A percentile compares a stretch with the other conserved stretches of the same genome.
Evolutionary conservation across 768 basidiomycete species (phyloP).

Genomic region (Boletus pseudopeckii): DNA sequence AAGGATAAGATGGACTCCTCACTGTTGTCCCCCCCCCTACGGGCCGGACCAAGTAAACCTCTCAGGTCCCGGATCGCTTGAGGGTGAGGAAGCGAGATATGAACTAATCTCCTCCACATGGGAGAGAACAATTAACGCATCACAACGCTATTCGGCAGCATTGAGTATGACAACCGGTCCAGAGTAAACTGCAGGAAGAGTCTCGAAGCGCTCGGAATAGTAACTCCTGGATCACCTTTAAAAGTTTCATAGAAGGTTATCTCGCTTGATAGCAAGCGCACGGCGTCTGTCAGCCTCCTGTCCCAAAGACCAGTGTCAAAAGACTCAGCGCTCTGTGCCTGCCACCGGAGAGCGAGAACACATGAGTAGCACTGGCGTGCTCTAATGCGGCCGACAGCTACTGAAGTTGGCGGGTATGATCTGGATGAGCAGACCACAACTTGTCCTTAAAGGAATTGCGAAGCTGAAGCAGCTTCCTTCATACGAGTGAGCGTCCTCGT

Average conservation of each 20-base stretch:
- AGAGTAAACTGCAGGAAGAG: background rate
- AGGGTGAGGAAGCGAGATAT: background rate
- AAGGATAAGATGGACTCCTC: background rate
- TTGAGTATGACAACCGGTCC: background rate
- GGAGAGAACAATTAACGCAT: background rate
- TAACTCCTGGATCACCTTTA: background rate
- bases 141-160: background rate
- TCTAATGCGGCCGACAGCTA: background rate
- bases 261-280: background rate
- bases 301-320: too few relatives aligned
- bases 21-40: too few relatives aligned
- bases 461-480: slow-evolving; percentile 7
- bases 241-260: background rate
- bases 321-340: too few relatives aligned
- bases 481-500: slow-evolving; percentile 4
- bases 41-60: background rate
- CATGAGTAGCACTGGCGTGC: background rate
- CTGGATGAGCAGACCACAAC: background rate
- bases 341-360: background rate
- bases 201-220: background rate
- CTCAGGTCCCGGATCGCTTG: background rate
- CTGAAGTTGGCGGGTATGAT: background rate
- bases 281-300: background rate
- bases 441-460: background rate
- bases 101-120: background rate